phyloP scores from a whole-genome alignment of 2,329 filamentous ascomycete species.

The Neodidymelliopsis sp. region DNA sequence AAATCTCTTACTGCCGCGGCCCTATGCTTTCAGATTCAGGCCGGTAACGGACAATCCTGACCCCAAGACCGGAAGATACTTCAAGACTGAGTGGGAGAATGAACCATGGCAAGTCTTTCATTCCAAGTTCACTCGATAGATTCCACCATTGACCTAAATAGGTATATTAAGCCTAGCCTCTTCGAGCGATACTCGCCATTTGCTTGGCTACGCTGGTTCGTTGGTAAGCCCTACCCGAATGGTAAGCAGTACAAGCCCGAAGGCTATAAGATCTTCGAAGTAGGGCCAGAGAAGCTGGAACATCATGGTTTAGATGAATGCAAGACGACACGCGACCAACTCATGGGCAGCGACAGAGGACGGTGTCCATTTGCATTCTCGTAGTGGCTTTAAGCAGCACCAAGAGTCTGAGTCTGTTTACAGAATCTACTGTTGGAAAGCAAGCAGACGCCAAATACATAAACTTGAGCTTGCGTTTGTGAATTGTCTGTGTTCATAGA shows the following conservation, averaged over 20 bases:
- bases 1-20: constrained; percentile 67
- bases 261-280: constrained; percentile 64
- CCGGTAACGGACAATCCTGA: constrained; percentile 58
- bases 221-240: constrained; percentile 71
- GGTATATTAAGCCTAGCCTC: constrained; percentile 37
- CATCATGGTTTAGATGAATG: constrained; percentile 53
- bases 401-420: too few relatives aligned
- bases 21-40: constrained; percentile 38
- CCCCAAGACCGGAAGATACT: constrained; percentile 46
- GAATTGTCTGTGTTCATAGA: too few relatives aligned
- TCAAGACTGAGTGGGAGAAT: constrained; percentile 26
- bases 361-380: constrained; percentile 42
- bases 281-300: constrained; percentile 67
- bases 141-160: constrained; percentile 13
- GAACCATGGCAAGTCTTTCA: constrained; percentile 50
- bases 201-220: constrained; percentile 53
- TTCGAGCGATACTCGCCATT: constrained; percentile 22
- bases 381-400: neutral
- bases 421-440: neutral
- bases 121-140: neutral
- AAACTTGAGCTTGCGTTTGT: too few relatives aligned
- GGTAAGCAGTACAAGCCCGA: constrained; percentile 60
- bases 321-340: constrained; percentile 29
- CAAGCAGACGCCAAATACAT: neutral
- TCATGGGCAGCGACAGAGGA: constrained; percentile 36